Conservation (phyloP, 1,284 basidiomycete genomes). For the Boletus hoseneyae region DNA sequence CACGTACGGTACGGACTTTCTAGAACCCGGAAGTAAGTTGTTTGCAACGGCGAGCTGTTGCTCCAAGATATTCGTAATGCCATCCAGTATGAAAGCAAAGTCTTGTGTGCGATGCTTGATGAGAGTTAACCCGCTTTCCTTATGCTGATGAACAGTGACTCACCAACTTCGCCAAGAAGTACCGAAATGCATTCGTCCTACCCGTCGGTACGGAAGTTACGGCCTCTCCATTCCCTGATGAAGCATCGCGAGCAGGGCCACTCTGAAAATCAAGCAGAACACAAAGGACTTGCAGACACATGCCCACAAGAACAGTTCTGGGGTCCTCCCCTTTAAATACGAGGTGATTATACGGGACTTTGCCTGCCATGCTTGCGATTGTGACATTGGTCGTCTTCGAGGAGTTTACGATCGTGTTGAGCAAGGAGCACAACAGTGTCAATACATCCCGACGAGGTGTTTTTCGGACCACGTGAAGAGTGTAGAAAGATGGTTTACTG, state of each 20-base stretch:
- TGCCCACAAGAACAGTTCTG: conserved; percentile 64
- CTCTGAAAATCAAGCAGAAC: conserved; percentile 82
- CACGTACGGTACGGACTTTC: conserved; percentile 76
- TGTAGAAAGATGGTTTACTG: conserved; percentile 67
- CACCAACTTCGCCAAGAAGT: conserved; percentile 85
- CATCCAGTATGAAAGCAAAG: conserved; percentile 77
- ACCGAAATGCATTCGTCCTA: conserved; percentile 84
- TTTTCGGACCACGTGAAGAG: conserved; percentile 75
- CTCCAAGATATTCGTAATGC: conserved; percentile 67
- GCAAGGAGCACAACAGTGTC: conserved; percentile 83
- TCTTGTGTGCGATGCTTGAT: conserved; percentile 82
- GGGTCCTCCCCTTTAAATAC: conserved; percentile 86
- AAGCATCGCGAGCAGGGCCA: conserved; percentile 59
- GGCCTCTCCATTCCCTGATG: conserved; percentile 40
- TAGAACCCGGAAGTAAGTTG: conserved; percentile 78
- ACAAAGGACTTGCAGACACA: conserved; percentile 72
- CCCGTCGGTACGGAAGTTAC: conserved; percentile 50
- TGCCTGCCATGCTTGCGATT: conserved; percentile 61
- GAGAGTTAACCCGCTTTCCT: conserved; percentile 8
- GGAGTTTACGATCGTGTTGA: conserved; percentile 85
- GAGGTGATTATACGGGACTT: conserved; percentile 84
- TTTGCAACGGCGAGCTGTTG: conserved; percentile 72
- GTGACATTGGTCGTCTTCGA: conserved; percentile 44
- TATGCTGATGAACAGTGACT: conserved; percentile 28
- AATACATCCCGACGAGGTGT: conserved; percentile 79